Evolutionary conservation across 1,284 basidiomycete species (phyloP).

Genomic region (Bondarzewia mesenterica): DNA sequence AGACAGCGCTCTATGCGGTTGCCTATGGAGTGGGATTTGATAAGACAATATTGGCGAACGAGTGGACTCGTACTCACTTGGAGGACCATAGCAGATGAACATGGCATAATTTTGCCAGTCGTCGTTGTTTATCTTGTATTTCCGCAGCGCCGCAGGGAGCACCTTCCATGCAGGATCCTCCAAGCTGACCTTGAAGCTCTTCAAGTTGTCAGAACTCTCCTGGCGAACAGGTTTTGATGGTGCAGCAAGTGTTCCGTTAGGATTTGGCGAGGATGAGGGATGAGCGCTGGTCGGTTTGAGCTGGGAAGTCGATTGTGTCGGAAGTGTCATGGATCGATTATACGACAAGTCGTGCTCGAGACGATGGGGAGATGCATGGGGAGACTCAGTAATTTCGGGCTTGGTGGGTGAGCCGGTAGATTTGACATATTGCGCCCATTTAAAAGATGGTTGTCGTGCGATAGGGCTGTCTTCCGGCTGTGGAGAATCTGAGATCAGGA

Average conservation of each 20-base stretch:
- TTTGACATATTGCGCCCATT: slow-evolving; percentile 72
- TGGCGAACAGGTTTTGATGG: slow-evolving; percentile 42
- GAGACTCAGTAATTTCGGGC: slow-evolving; percentile 54
- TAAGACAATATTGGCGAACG: background rate
- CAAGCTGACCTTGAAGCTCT: slow-evolving; percentile 84
- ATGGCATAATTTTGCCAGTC: slow-evolving; percentile 99
- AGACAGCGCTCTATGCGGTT: slow-evolving; percentile 88
- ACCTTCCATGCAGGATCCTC: slow-evolving; percentile 99
- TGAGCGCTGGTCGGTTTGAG: slow-evolving; percentile 20
- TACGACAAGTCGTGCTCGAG: slow-evolving; percentile 56
- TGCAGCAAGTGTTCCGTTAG: slow-evolving; percentile 20
- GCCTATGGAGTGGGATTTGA: slow-evolving; percentile 30
- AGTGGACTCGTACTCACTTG: slow-evolving; percentile 45
- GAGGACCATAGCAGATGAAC: slow-evolving; percentile 95
- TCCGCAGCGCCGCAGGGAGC: slow-evolving; percentile 93
- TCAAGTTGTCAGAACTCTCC: slow-evolving; percentile 70
- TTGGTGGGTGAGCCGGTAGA: slow-evolving; percentile 72
- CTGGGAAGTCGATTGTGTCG: slow-evolving; percentile 10
- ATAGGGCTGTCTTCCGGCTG: slow-evolving; percentile 43
- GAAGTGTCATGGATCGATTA: slow-evolving; percentile 21
- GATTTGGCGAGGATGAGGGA: slow-evolving; percentile 11
- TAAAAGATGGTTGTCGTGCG: slow-evolving; percentile 68
- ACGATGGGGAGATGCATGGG: slow-evolving; percentile 68
- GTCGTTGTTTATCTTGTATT: slow-evolving; percentile 98
- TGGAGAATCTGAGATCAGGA: too few species aligned